phyloP scores from a whole-genome alignment of 1,284 basidiomycete genomes.

The Rhodotorula sp. region DNA sequence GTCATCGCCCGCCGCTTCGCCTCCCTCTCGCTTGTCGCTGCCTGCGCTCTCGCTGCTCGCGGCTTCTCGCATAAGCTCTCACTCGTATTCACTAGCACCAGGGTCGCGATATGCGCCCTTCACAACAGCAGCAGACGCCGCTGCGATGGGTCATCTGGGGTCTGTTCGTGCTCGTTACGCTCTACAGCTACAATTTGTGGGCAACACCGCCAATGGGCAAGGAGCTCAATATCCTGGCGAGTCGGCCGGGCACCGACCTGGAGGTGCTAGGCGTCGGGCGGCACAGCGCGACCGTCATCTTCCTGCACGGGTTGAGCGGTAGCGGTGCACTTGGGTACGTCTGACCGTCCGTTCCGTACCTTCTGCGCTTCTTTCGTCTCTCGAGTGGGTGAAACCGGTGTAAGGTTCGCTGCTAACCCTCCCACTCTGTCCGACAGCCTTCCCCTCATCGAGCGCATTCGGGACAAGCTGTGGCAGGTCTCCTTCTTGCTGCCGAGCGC shows the following conservation, averaged over 20 bases:
- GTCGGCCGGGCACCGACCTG: background rate
- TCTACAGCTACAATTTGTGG: background rate
- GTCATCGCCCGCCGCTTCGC: no score
- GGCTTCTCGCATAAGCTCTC: no score
- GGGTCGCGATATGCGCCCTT: background rate
- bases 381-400: background rate
- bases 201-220: no score
- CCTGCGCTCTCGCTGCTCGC: background rate
- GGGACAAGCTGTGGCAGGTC: slow-evolving; percentile 16
- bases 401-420: background rate
- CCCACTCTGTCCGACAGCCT: background rate
- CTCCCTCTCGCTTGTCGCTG: background rate
- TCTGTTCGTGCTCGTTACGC: background rate
- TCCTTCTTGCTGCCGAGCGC: slow-evolving; percentile 35
- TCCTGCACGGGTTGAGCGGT: slow-evolving; percentile 3
- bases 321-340: background rate
- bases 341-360: no score
- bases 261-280: slow-evolving; percentile 1
- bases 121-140: background rate
- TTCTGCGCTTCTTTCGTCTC: no score
- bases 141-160: background rate
- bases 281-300: slow-evolving; percentile 2
- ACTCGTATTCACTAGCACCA: no score
- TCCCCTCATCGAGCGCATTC: background rate
- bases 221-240: background rate